phyloP scores from a whole-genome alignment of 768 basidiomycete species.

The Mycena chlorophos region DNA sequence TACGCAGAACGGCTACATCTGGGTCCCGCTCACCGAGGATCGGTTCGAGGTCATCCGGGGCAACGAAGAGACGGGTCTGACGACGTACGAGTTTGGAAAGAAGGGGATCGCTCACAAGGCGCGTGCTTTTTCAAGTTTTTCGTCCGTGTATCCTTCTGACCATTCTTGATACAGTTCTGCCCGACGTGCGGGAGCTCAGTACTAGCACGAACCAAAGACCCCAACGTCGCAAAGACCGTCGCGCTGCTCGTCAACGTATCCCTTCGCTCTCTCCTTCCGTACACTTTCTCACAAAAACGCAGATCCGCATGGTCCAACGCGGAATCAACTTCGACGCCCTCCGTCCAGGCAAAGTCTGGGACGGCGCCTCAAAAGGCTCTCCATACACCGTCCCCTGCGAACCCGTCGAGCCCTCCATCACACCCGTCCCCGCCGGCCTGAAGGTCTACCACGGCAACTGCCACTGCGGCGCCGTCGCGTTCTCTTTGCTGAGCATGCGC shows the following conservation, averaged over 20 bases:
- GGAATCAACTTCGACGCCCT: no score
- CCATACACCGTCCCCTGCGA: no score
- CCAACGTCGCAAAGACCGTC: neutral
- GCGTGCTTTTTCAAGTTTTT: neutral
- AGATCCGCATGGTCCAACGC: no score
- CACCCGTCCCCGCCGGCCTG: neutral
- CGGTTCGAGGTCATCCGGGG: constrained; percentile 11
- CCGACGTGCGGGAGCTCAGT: constrained; percentile 15
- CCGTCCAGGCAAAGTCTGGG: no score
- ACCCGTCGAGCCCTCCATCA: no score
- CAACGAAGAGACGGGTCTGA: constrained; percentile 12
- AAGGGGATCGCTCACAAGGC: constrained; percentile 12
- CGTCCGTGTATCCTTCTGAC: neutral
- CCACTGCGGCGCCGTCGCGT: constrained; percentile 19
- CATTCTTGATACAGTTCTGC: constrained; percentile 5
- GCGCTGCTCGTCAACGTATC: neutral
- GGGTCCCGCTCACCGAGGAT: constrained; percentile 2
- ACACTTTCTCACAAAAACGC: no score
- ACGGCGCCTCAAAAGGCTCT: no score
- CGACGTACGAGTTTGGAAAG: constrained; percentile 14
- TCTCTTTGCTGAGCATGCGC: neutral
- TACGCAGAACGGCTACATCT: constrained; percentile 11
- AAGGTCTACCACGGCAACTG: constrained; percentile 14
- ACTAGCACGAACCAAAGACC: neutral
- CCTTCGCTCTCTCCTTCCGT: no score